phyloP scores from a whole-genome alignment of 2,329 filamentous ascomycete genomes.

The Ophiostoma sp. region DNA sequence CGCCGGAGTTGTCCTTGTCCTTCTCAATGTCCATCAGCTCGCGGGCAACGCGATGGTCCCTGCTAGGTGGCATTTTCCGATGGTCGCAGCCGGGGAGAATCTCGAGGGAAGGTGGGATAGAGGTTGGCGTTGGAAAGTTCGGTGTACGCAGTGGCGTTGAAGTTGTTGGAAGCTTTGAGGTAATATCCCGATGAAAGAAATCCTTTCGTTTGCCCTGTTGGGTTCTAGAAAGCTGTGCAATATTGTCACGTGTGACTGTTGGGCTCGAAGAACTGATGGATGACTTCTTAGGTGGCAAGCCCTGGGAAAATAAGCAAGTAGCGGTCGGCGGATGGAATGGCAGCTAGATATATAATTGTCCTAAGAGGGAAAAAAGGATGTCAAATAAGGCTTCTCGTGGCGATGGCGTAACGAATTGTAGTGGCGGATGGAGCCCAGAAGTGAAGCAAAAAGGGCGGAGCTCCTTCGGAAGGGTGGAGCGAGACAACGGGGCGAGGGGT shows the following conservation, averaged over 20 bases:
- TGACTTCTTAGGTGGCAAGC: too few species aligned
- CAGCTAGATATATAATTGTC: not conserved
- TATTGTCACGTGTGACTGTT: not conserved
- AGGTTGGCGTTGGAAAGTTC: not conserved
- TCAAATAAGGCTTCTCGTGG: not conserved
- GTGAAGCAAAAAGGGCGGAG: not conserved
- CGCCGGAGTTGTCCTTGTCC: slow-evolving; percentile 72
- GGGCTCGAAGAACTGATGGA: not conserved
- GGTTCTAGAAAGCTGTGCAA: not conserved
- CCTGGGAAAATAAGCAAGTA: not conserved
- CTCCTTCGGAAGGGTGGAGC: not conserved
- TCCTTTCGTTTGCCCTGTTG: not conserved
- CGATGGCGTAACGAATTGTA: not conserved
- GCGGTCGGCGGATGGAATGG: not conserved
- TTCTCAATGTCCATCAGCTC: slow-evolving; percentile 73
- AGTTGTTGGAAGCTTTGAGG: too few species aligned
- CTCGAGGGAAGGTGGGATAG: not conserved
- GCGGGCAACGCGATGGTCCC: slow-evolving; percentile 66
- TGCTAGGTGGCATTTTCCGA: slow-evolving; percentile 49
- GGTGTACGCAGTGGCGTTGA: not conserved
- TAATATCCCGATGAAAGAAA: not conserved
- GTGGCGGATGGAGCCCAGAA: not conserved
- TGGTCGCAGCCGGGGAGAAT: too few species aligned
- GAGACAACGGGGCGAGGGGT: not conserved
- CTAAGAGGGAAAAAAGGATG: not conserved